A percentile compares a stretch with the other conserved stretches of the same genome.
phyloP scores from a whole-genome alignment of 768 basidiomycete genomes.

The Leccinum longicurvipes region DNA sequence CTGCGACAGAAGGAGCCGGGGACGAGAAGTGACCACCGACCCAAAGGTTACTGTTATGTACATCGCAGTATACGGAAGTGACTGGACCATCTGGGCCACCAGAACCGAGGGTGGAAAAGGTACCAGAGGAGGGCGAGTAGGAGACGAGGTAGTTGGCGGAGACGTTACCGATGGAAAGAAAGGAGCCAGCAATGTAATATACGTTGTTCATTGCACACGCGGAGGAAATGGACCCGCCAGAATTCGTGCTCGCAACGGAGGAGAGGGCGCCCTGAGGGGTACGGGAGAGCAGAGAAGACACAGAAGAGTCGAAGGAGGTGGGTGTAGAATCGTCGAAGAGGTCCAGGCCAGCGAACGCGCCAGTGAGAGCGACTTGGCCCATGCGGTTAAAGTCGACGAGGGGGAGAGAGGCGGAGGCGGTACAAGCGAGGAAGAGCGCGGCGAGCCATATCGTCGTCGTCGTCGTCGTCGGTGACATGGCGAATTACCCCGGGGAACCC shows the following conservation, averaged over 20 bases:
- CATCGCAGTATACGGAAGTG: constrained; percentile 76
- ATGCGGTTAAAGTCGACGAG: constrained; percentile 74
- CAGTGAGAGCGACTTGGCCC: constrained; percentile 87
- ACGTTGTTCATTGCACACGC: constrained; percentile 66
- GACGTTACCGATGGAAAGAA: constrained; percentile 63
- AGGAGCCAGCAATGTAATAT: constrained; percentile 82
- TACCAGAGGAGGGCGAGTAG: constrained; percentile 56
- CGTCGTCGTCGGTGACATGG: background rate
- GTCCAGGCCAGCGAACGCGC: constrained; percentile 85
- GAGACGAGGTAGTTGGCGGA: constrained; percentile 72
- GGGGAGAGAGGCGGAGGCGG: constrained; percentile 42
- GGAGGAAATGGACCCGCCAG: constrained; percentile 72
- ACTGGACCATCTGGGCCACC: constrained; percentile 74
- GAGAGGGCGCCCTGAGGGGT: constrained; percentile 62
- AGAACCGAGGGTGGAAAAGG: constrained; percentile 61
- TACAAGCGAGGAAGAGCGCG: constrained; percentile 17
- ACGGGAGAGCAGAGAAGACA: constrained; percentile 69
- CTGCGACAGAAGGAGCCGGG: constrained; percentile 62
- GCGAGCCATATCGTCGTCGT: constrained; percentile 20
- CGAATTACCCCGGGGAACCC: constrained; percentile 9
- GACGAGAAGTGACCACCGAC: constrained; percentile 73
- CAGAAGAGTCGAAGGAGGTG: constrained; percentile 63
- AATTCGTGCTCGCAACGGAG: constrained; percentile 71
- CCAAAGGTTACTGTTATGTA: constrained; percentile 64
- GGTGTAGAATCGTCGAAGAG: constrained; percentile 59